Evolutionary conservation across 1,139 yeast genomes (phyloP).

Genomic region (Candida sp.): DNA sequence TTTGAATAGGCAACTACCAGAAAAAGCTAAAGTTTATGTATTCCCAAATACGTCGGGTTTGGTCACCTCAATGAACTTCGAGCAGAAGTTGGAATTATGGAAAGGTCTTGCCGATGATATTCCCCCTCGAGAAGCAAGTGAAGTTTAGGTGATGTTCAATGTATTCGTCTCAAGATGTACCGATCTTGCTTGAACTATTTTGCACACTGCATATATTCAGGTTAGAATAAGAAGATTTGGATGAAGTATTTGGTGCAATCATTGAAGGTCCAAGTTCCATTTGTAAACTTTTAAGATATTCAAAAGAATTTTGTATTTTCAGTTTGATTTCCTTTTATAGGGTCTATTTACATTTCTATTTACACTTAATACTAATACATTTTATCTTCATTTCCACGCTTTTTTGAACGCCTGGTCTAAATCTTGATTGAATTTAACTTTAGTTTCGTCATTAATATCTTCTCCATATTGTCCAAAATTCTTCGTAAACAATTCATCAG

Average conservation of each 20-base stretch:
- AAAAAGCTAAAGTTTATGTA: conserved; percentile 39
- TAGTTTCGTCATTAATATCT: conserved; percentile 22
- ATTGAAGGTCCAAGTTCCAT: too few species aligned
- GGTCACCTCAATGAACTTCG: conserved; percentile 50
- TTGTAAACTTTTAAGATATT: too few species aligned
- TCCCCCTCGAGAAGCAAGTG: neutral
- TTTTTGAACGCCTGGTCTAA: conserved; percentile 30
- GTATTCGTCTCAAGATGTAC: too few species aligned
- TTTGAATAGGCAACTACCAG: conserved; percentile 10
- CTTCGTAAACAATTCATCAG: conserved; percentile 34
- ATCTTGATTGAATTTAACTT: conserved; percentile 24
- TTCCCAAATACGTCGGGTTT: conserved; percentile 77
- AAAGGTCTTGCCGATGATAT: conserved; percentile 11
- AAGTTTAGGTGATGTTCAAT: too few species aligned
- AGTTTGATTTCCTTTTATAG: neutral
- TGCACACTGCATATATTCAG: too few species aligned
- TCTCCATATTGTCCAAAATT: conserved; percentile 43
- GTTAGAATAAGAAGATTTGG: too few species aligned
- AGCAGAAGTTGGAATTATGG: conserved; percentile 52
- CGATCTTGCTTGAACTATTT: too few species aligned
- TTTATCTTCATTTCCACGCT: conserved; percentile 27
- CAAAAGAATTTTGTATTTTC: too few species aligned
- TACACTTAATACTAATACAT: too few species aligned
- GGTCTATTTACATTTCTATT: neutral
- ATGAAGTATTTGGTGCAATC: too few species aligned